Base-by-base conservation (phyloP, 495 filamentous ascomycete genomes). In the Penicillium riverlandense region DNA sequence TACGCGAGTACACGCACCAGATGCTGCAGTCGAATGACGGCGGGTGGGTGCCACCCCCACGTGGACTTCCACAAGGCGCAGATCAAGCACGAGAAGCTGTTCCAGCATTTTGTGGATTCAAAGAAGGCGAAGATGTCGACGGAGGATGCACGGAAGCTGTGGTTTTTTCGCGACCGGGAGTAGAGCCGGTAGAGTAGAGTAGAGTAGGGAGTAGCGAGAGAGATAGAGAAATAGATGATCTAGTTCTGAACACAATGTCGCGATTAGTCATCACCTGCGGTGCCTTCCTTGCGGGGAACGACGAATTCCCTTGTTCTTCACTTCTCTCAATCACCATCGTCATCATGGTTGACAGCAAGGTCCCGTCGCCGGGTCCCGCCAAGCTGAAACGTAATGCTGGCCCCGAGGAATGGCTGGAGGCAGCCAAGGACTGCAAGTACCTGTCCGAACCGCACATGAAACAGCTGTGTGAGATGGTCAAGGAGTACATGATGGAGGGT, bases 401-500 rank as follows among this genome's bases (percentile, higher is more conserved):
- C 13, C 83, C 90, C n/a, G 88, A 95, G 56, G 89, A 97, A 69
- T 98, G 92, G 92, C 79, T 97, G 11, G 85, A 90, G 57, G 84
- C 87, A 54, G 92, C 92, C 33, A 95, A 95, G 63, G 85, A 90
- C 59, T 97, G 94, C 75, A 90, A 95, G 59, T 96, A 96, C 62
- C 78, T 98, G 12, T 90, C 91, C 6, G 92, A 98, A 68, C 67
- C 80, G 34, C 88, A 90, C 55, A 98, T 98, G 92, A 98, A 98
- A 72, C 85, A 94, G 63, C 76, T 98, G 12, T 98, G 92, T 67
- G 92, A 98, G 72, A 94, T 95, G 48, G 91, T 96, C 47, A 98
- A 98, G 72, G 94, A 97, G 66, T 90, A 83, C 47, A 74, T 97
- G 55, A 97, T 98, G 91, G 94, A 98, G 75, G 86, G 87, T 89